Base-by-base conservation (phyloP, 2,329 filamentous ascomycete species). In the Epichloe sibirici region DNA sequence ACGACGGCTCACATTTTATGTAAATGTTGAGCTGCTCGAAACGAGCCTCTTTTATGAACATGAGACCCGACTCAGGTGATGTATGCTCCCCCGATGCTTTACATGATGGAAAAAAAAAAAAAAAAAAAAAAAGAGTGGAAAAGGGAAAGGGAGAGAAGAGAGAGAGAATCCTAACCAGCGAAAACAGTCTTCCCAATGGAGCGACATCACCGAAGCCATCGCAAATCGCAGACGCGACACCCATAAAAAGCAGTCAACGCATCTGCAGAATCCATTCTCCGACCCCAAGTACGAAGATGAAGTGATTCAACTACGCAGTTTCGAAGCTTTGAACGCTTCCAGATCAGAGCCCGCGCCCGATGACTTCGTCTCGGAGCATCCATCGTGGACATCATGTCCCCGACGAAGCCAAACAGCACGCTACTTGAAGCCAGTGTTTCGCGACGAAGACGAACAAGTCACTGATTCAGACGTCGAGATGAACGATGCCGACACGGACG, bases 401-500 rank as follows among this genome's bases (percentile, higher is more conserved):
- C 48, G 31, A 12, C 46, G 51, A 39, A 51, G 42, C 5, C 51
- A 46, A 39, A 50, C 51, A 7, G 39, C 48, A 15, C 34, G 39
- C 11, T 48, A 51, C 11, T 28, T 42, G 5, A 37, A 37, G 34
- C 17, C 52, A 17, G 39, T 49, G 31, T 37, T 52, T 1, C 51
- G 49, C 2, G 55, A 55, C 21, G 53, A 58, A 15, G 61, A 64
- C 17, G 57, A 57, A 23, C 51, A 59, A 21, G 57, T 54, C 21
- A 28, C 56, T 4, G 49, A 49, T 47, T 66, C 65, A 2, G 62
- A 65, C 23, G 66, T 63, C 64, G 65, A 66, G 48, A 65, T 63
- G 0, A 55, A 65, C 13, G 60, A 57, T 25, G 55, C 53, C 2
- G 43, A 47, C 17, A 38, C 40, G n/a, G 34, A 17, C 21, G 38